Base-by-base conservation (phyloP, 495 filamentous ascomycete species). In the Penicillium ochrochloron region DNA sequence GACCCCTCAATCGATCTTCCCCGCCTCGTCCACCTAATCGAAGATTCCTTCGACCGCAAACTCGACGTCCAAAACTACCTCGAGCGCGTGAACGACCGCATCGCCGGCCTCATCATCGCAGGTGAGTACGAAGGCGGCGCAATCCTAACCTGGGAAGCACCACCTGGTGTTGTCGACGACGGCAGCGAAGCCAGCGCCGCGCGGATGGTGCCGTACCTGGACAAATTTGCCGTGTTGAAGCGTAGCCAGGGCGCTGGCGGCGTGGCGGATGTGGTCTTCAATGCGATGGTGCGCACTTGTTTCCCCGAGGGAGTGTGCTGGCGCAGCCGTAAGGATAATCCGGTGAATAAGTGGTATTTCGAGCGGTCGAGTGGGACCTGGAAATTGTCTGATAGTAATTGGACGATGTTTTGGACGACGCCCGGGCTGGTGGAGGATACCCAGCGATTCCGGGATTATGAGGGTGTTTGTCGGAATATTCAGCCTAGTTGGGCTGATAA, bases 341-440 rank as follows among this genome's bases (percentile, higher is more conserved):
- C 90, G 11, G 92, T 95, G 1, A 96, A 96, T 63, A 96, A 94
- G 71, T 96, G 92, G 92, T 96, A 99, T 73, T 97, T 97, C 73
- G 94, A 98, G 75, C 84, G 94, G 44, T 91, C 91, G 9, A 82
- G 84, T 59, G 94, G 94, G 0, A 91, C 87, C 31, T 90, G 89
- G 80, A 95, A 95, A 76, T 74, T 99, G 35, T 82, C 85, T 1
- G 87, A 83, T 25, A 89, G 82, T 66, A 89, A 88, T 63, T 99
- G 94, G 94, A 91, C 94, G 5, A 97, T 97, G 94, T 97, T 99
- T 61, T 99, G 94, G 94, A 99, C 94, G 1, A 94, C 90, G 3
- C 85, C 88, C 15, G 87, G 84, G 15, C 76, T 87, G 55, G 71
- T 76, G 29, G 75, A 77, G 44, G 69, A 85, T 51, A 75, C 81